Conservation (phyloP, 805 yeast genomes). For the Yarrowia sp. region DNA sequence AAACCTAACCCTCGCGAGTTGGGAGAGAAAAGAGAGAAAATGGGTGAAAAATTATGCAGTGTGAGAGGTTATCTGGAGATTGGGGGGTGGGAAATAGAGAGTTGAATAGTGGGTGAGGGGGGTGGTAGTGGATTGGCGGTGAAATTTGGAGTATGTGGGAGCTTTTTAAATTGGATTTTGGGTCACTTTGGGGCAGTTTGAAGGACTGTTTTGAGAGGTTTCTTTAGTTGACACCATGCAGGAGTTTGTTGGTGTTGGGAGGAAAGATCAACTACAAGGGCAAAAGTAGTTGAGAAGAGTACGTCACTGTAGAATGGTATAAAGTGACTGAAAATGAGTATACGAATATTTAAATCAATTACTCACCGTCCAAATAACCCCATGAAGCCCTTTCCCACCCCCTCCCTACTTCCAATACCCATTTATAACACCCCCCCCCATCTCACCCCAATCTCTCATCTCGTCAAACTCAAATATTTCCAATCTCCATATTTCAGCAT, state of each 20-base stretch:
- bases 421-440: neutral
- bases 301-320: no score
- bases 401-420: no score
- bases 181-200: neutral
- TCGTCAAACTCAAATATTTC: constrained; percentile 15
- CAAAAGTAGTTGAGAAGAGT: no score
- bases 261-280: no score
- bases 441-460: neutral
- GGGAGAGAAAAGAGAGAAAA: constrained; percentile 3
- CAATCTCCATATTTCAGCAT: neutral
- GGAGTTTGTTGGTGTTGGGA: neutral
- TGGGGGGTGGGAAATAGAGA: neutral
- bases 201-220: neutral
- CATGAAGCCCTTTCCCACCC: no score
- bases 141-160: no score
- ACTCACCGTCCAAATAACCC: neutral
- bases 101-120: neutral
- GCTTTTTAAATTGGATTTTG: no score
- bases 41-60: neutral
- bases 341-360: no score
- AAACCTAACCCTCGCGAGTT: constrained; percentile 31
- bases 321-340: no score
- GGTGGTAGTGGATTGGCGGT: no score
- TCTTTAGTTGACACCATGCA: neutral
- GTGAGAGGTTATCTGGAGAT: neutral